Evolutionary conservation across 805 yeast species (phyloP).

Genomic region (Metschnikowia continentalis): DNA sequence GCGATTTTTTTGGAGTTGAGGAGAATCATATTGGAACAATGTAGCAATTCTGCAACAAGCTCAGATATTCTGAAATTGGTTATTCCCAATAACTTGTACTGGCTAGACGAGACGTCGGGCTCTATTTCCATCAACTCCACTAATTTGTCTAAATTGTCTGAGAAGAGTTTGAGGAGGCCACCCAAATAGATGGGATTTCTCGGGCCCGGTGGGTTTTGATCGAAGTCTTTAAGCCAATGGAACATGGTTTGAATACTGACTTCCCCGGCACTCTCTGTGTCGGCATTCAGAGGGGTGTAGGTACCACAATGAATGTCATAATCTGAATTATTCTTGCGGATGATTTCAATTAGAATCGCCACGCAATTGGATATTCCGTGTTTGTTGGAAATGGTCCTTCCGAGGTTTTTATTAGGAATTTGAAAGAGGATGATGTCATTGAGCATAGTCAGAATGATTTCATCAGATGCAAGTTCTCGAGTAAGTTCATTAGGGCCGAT

Average conservation of each 20-base stretch:
- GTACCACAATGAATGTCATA: conserved; percentile 87
- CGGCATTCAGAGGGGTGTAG: conserved; percentile 54
- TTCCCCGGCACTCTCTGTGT: conserved; percentile 29
- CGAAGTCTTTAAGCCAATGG: conserved; percentile 47
- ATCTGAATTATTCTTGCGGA: conserved; percentile 93
- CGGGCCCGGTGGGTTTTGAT: conserved; percentile 87
- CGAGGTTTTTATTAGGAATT: not conserved
- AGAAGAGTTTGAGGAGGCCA: conserved; percentile 71
- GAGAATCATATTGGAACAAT: conserved; percentile 95
- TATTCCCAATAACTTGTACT: conserved; percentile 66
- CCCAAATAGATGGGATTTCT: conserved; percentile 94
- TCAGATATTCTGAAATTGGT: conserved; percentile 89
- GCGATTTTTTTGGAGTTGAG: conserved; percentile 76
- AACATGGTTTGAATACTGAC: conserved; percentile 40
- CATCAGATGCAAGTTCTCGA: conserved; percentile 79
- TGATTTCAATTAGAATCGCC: conserved; percentile 89
- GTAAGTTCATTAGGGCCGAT: conserved; percentile 96
- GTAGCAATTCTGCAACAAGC: conserved; percentile 87
- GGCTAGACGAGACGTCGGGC: conserved; percentile 20
- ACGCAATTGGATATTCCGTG: conserved; percentile 92
- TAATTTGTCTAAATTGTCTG: conserved; percentile 69
- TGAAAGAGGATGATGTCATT: conserved; percentile 58
- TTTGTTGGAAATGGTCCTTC: conserved; percentile 47
- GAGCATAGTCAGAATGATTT: conserved; percentile 62
- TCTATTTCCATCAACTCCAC: conserved; percentile 46